A percentile compares a stretch with the other conserved stretches of the same genome.
Conservation (phyloP, 2,329 filamentous ascomycete genomes). For the Aspergillus quadrilineatus region DNA sequence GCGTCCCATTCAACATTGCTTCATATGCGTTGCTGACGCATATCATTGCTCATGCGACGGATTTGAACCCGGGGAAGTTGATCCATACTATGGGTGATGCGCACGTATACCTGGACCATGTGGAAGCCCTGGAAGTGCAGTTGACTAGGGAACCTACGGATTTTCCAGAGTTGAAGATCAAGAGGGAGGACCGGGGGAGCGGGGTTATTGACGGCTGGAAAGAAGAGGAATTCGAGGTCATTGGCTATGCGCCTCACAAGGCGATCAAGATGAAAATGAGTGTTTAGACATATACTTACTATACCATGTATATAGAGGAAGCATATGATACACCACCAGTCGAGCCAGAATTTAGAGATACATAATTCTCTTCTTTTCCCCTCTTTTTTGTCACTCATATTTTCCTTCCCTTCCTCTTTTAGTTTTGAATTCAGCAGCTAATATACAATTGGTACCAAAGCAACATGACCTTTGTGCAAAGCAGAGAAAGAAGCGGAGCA, state of each 20-base stretch:
- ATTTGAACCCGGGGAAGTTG: slow-evolving; percentile 79
- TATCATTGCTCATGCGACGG: slow-evolving; percentile 86
- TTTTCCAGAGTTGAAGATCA: slow-evolving; percentile 78
- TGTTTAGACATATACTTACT: slow-evolving; percentile 53
- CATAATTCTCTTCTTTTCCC: too few relatives aligned
- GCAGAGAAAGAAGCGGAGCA: too few relatives aligned
- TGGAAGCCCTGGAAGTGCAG: slow-evolving; percentile 81
- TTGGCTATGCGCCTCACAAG: slow-evolving; percentile 88
- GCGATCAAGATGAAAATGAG: slow-evolving; percentile 98
- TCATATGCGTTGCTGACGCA: slow-evolving; percentile 91
- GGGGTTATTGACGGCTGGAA: slow-evolving; percentile 95
- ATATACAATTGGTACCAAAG: too few relatives aligned
- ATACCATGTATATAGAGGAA: background rate
- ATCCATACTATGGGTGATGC: slow-evolving; percentile 97
- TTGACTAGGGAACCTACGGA: slow-evolving; percentile 73
- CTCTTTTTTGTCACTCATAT: too few relatives aligned
- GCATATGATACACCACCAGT: too few relatives aligned
- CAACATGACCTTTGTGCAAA: too few relatives aligned
- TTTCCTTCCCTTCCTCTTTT: too few relatives aligned
- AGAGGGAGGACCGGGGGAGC: slow-evolving; percentile 64
- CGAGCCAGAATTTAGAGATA: slow-evolving; percentile 45
- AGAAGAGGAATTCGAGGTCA: slow-evolving; percentile 80
- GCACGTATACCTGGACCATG: slow-evolving; percentile 93
- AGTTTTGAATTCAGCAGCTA: too few relatives aligned
- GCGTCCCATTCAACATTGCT: slow-evolving; percentile 97